A percentile compares a stretch with the other conserved stretches of the same genome.
These are phyloP conservation scores for Claviceps sp. DNA, from an alignment of 2,329 filamentous ascomycete genomes.

Conservation along the genomic window DNA sequence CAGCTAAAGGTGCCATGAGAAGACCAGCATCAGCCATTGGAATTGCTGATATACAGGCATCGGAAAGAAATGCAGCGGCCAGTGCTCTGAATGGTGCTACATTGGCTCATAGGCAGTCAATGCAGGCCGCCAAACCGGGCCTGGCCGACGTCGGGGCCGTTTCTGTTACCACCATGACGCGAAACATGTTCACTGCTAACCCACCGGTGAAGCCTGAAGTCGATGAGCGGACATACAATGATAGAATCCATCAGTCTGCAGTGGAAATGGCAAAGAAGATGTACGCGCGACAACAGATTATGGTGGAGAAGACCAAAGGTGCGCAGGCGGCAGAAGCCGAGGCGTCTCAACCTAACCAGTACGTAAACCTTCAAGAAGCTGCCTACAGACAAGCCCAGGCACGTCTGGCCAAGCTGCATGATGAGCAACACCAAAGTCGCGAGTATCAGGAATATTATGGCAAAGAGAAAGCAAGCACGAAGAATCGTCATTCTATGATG, in stretches of 20 bases:
- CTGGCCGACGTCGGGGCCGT: conserved; percentile 51
- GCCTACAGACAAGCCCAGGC: conserved; percentile 79
- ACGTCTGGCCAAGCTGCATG: conserved; percentile 65
- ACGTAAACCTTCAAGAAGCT: conserved; percentile 64
- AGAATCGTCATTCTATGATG: conserved; percentile 35
- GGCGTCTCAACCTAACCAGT: conserved; percentile 34
- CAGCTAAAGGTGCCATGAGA: conserved; percentile 62
- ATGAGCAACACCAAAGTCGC: conserved; percentile 48
- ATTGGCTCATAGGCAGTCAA: conserved; percentile 44
- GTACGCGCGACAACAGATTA: conserved; percentile 57
- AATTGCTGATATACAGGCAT: conserved; percentile 4
- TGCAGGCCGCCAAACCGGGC: conserved; percentile 26
- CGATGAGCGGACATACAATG: conserved; percentile 59
- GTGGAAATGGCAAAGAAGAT: conserved; percentile 83
- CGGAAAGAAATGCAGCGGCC: conserved; percentile 33
- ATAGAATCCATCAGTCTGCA: conserved; percentile 67
- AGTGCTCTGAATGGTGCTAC: conserved; percentile 65
- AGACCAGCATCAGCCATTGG: conserved; percentile 8
- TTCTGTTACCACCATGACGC: conserved; percentile 52
- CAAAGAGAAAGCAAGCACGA: conserved; percentile 22
- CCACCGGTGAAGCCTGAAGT: conserved; percentile 60
- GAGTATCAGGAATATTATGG: conserved; percentile 70
- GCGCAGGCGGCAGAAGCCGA: conserved; percentile 20
- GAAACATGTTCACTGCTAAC: conserved; percentile 64
- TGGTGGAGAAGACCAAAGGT: conserved; percentile 36